These are phyloP conservation scores for Penicillium lagena DNA, from an alignment of 495 filamentous ascomycete species.

Conservation along the genomic window DNA sequence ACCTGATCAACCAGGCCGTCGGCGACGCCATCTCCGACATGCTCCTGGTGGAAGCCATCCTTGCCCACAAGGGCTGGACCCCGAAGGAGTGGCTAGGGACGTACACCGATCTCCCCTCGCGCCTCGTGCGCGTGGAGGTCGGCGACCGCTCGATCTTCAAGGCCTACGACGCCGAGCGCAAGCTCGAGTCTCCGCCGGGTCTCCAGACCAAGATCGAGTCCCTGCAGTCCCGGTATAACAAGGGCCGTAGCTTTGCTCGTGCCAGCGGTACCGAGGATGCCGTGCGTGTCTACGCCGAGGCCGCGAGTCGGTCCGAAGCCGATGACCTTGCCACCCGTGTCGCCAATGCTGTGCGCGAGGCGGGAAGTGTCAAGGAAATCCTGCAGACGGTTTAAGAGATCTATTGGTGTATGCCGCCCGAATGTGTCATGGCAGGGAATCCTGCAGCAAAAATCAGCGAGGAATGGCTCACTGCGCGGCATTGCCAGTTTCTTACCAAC, in stretches of 20 bases:
- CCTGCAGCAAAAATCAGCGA: too few species aligned
- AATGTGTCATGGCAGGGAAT: too few species aligned
- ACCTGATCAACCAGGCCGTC: conserved; percentile 95
- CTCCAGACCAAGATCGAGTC: conserved; percentile 81
- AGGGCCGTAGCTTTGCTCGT: conserved; percentile 83
- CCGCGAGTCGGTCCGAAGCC: conserved; percentile 73
- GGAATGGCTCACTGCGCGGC: too few species aligned
- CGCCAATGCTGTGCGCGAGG: conserved; percentile 58
- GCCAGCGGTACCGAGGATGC: conserved; percentile 95
- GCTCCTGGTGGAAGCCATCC: conserved; percentile 90
- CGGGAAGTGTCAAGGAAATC: conserved; percentile 19
- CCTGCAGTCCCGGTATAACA: conserved; percentile 81
- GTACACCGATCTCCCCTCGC: conserved; percentile 92
- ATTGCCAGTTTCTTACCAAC: too few species aligned
- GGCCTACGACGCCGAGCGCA: conserved; percentile 85
- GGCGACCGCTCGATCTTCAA: conserved; percentile 79
- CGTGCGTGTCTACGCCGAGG: conserved; percentile 95
- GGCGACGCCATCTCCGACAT: conserved; percentile 94
- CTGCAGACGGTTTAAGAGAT: not conserved
- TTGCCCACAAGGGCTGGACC: conserved; percentile 90
- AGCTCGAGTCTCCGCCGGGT: conserved; percentile 69
- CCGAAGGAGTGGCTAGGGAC: conserved; percentile 87
- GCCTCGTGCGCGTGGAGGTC: conserved; percentile 89
- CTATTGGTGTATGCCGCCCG: too few species aligned
- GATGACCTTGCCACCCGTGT: conserved; percentile 83